Base-by-base conservation (phyloP, 208 protist species). In the Acanthamoeba sp. region DNA sequence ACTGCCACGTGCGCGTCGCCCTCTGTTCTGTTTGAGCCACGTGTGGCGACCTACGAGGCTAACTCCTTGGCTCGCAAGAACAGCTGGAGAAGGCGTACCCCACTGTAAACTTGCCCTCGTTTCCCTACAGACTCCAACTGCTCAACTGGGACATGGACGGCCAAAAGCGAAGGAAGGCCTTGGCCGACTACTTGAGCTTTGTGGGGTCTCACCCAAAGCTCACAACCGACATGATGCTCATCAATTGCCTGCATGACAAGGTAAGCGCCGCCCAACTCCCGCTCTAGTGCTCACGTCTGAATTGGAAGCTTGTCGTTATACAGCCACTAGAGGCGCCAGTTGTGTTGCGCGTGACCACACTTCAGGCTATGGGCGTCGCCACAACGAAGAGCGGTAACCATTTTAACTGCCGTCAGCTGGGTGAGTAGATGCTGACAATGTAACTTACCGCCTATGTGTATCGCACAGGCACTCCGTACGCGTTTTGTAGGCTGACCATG, bases 11-110 rank as follows among this genome's bases (percentile, higher is more conserved):
- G 24, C 12, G 66, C 20, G 55, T 1, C 1, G 20, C 1, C 7
- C 64, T 24, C 29, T 40, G 9, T 34, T 18, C 32, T 20, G n/a
- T 20, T 18, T 42, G 66, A 42, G 4, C 5, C 20, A 24, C 24
- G 22, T 50, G 29, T 71, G 24, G 29, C 10, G 20, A 20, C 48
- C 10, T 6, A 6, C 48, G 48, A 55, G 48, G 6, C 48, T 55
- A 6, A 16, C 48, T 55, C 62, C 62, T 71, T 32, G 22, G 62
- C 22, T 36, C 1, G 10, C 62, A 5, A 48, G 69, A 27, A 10
- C 32, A 82, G 71, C 29, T 82, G 71, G 71, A 82, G 71, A 40
- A 82, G 36, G 22, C 36, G 14, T 24, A 82, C 18, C 71, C 71
- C 40, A 27, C 6, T 34, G 14, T 48, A 38, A 82, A 82, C 36